A percentile compares a stretch with the other conserved stretches of the same genome.
Conservation (phyloP, 1,284 basidiomycete genomes). For the Laetiporus sulphureus region DNA sequence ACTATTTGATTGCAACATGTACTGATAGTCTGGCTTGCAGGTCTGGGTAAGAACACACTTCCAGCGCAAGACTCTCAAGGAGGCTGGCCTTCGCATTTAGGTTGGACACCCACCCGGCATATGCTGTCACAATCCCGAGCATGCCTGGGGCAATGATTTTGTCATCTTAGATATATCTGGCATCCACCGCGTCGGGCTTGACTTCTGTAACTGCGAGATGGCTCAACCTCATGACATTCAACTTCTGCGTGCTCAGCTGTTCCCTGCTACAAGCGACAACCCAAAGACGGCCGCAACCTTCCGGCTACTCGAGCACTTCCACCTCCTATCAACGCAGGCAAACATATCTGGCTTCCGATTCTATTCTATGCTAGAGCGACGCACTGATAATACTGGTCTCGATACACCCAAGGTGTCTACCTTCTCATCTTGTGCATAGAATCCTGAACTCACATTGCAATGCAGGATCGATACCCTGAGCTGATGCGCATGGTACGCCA, state of each 20-base stretch:
- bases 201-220: constrained; percentile 26
- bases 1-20: not conserved
- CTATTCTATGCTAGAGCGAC: constrained; percentile 20
- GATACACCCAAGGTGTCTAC: not conserved
- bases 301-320: constrained; percentile 22
- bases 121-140: constrained; percentile 4
- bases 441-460: not conserved
- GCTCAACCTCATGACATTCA: constrained; percentile 10
- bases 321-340: constrained; percentile 14
- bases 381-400: constrained; percentile 7
- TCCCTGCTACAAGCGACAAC: constrained; percentile 21
- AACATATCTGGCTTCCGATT: constrained; percentile 20
- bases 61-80: not conserved
- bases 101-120: constrained; percentile 17
- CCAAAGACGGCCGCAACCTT: constrained; percentile 24
- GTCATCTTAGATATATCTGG: constrained; percentile 26
- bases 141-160: constrained; percentile 14
- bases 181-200: constrained; percentile 24
- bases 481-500: constrained; percentile 15
- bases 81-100: constrained; percentile 9
- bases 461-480: constrained; percentile 12
- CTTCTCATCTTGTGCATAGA: not conserved
- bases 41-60: constrained; percentile 2
- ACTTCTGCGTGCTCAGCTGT: constrained; percentile 21
- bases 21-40: not conserved